Evolutionary conservation across 2,329 filamentous ascomycete genomes (phyloP).

Genomic region (Fusarium cicatricum): DNA sequence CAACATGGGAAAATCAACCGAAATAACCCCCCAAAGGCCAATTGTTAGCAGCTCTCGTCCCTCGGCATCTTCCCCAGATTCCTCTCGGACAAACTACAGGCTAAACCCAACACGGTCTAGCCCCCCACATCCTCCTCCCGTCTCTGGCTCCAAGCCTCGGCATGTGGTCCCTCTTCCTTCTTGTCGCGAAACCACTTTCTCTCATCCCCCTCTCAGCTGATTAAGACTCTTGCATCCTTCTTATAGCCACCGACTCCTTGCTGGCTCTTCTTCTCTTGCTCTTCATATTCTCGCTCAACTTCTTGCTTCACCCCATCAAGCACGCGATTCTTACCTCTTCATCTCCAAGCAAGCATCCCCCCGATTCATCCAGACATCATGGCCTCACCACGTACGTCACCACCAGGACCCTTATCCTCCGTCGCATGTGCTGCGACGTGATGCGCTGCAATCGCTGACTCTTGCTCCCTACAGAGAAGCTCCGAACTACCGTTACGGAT

Average conservation of each 20-base stretch:
- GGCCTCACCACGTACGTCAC: slow-evolving; percentile 80
- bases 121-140: slow-evolving; percentile 17
- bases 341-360: slow-evolving; percentile 19
- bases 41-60: slow-evolving; percentile 25
- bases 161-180: slow-evolving; percentile 27
- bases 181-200: slow-evolving; percentile 15
- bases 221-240: slow-evolving; percentile 17
- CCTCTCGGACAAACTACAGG: not conserved
- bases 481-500: slow-evolving; percentile 92
- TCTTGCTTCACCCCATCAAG: not conserved
- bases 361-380: slow-evolving; percentile 56
- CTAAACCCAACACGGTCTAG: slow-evolving; percentile 26
- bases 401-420: not conserved
- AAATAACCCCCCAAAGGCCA: slow-evolving; percentile 2
- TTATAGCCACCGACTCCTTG: slow-evolving; percentile 29
- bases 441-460: slow-evolving; percentile 23
- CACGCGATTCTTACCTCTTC: not conserved
- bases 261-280: slow-evolving; percentile 2
- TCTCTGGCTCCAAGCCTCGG: slow-evolving; percentile 36
- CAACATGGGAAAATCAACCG: not conserved
- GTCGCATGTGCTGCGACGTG: slow-evolving; percentile 2
- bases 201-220: slow-evolving; percentile 33
- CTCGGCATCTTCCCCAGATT: slow-evolving; percentile 44
- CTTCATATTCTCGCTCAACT: slow-evolving; percentile 4
- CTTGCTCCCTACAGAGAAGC: slow-evolving; percentile 52